These are phyloP conservation scores for Saccharomycopsis guyanensis DNA, from an alignment of 805 yeast species.

Conservation along the genomic window DNA sequence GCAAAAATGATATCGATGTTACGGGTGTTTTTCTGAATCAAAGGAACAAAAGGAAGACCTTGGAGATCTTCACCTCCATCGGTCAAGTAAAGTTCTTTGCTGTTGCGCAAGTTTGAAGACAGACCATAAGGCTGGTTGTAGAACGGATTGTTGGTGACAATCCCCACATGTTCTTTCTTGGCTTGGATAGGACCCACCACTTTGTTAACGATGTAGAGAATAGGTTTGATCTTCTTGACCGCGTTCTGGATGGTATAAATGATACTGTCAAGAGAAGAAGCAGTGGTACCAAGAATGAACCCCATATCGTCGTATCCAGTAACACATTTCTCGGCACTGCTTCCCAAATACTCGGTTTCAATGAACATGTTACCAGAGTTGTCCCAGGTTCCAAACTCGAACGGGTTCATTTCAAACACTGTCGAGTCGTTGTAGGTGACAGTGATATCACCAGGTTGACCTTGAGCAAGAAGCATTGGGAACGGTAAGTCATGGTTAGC, in stretches of 20 bases:
- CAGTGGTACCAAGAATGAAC: constrained; percentile 75
- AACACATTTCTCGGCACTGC: constrained; percentile 49
- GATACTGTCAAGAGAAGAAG: constrained; percentile 67
- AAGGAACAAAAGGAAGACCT: constrained; percentile 57
- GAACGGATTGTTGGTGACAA: constrained; percentile 66
- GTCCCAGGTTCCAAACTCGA: constrained; percentile 84
- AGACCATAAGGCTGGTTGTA: constrained; percentile 34
- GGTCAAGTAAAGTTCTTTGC: constrained; percentile 43
- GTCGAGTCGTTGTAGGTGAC: constrained; percentile 63
- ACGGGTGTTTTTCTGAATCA: constrained; percentile 47
- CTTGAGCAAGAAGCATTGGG: constrained; percentile 60
- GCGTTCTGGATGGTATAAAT: constrained; percentile 24
- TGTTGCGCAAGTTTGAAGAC: constrained; percentile 31
- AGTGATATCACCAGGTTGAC: constrained; percentile 53
- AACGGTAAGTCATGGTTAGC: constrained; percentile 59
- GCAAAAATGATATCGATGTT: constrained; percentile 57
- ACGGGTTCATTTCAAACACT: constrained; percentile 55
- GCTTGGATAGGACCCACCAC: constrained; percentile 41
- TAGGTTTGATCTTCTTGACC: constrained; percentile 39
- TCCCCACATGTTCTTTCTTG: constrained; percentile 58
- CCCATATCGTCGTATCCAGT: constrained; percentile 78
- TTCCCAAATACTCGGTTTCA: constrained; percentile 63
- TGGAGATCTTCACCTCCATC: constrained; percentile 72
- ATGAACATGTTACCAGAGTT: constrained; percentile 59
- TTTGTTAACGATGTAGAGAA: constrained; percentile 37